A percentile compares a stretch with the other conserved stretches of the same genome.
Conservation (phyloP, 345 rosid genomes). For the Eutrema yunnanense region DNA sequence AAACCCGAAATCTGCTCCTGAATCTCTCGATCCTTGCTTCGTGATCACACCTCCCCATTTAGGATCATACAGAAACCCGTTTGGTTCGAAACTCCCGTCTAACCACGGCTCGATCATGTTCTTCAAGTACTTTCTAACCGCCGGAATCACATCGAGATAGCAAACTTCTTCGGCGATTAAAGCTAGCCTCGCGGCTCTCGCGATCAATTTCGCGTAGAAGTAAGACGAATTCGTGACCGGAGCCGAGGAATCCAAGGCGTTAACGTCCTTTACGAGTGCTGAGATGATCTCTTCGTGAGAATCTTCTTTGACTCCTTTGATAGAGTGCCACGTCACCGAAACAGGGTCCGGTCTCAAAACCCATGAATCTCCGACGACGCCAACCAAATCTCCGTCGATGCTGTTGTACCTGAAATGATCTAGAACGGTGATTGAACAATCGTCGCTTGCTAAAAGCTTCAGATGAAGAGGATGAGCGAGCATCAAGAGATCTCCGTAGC, state of each 20-base stretch:
- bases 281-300: slow-evolving; percentile 46
- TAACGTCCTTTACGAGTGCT: slow-evolving; percentile 67
- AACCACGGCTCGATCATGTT: slow-evolving; percentile 83
- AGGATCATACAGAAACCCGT: slow-evolving; percentile 72
- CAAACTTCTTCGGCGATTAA: slow-evolving; percentile 81
- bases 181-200: slow-evolving; percentile 86
- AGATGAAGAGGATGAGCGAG: slow-evolving; percentile 90
- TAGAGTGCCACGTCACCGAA: slow-evolving; percentile 86
- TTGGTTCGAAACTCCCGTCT: slow-evolving; percentile 62
- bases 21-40: slow-evolving; percentile 53
- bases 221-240: slow-evolving; percentile 57
- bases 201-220: slow-evolving; percentile 72
- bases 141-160: slow-evolving; percentile 58
- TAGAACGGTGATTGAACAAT: slow-evolving; percentile 41
- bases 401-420: slow-evolving; percentile 58
- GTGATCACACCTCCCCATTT: slow-evolving; percentile 90
- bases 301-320: slow-evolving; percentile 54
- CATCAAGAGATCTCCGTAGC: slow-evolving; percentile 86
- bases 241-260: slow-evolving; percentile 43
- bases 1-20: slow-evolving; percentile 82
- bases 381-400: slow-evolving; percentile 86
- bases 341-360: slow-evolving; percentile 49
- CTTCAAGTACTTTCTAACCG: slow-evolving; percentile 56
- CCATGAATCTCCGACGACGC: slow-evolving; percentile 84
- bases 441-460: slow-evolving; percentile 40